Evolutionary conservation across 345 rosid genomes (phyloP), one percentile per base, ranked within the genome.

Genomic region (Luvunga scandens): DNA sequence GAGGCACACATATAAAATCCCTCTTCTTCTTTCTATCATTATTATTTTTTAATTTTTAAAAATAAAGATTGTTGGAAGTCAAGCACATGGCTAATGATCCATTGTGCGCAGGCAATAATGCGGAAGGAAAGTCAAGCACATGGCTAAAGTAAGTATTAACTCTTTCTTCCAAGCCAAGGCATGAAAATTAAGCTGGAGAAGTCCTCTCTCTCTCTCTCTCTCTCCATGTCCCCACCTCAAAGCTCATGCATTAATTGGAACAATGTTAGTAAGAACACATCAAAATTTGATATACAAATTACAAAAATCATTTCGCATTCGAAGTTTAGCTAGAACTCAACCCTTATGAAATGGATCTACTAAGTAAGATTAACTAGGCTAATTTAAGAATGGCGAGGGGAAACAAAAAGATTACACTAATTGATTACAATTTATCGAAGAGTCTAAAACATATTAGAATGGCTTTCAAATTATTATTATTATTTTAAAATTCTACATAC

Each of bases 1-100:
- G n/a, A 63, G 67, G 34, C 6, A 1, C 16, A 5, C 2, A 16
- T 19, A 5, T 7, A 16, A 0, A 14, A 7, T 64, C 39, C 1
- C 13, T 1, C 56, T 39, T 22, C 27, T 14, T 69, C 6, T 3
- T 25, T 1, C 7, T n/a, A 4, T 3, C n/a, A 19, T 9, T 24
- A 0, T n/a, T 68, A 0, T 19, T 66, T 0, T 33, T 65, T 62
- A 0, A 42, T 0, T 25, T 24, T 61, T 14, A 28, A 63, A 9
- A 7, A 6, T 31, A 65, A 31, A 69, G 19, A 28, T 1, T 34
- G 31, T 6, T 59, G 12, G 22, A 56, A 34, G 76, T 60, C 76
- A 73, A 73, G 38, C 76, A 73, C 66, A 59, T 73, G 66, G 76
- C 24, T 36, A 38, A 57, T 24, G 12, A 36, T 55, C 9, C 42